These are phyloP conservation scores for Neurospora tetrasperma DNA, from an alignment of 495 filamentous ascomycete genomes.

Conservation along the genomic window DNA sequence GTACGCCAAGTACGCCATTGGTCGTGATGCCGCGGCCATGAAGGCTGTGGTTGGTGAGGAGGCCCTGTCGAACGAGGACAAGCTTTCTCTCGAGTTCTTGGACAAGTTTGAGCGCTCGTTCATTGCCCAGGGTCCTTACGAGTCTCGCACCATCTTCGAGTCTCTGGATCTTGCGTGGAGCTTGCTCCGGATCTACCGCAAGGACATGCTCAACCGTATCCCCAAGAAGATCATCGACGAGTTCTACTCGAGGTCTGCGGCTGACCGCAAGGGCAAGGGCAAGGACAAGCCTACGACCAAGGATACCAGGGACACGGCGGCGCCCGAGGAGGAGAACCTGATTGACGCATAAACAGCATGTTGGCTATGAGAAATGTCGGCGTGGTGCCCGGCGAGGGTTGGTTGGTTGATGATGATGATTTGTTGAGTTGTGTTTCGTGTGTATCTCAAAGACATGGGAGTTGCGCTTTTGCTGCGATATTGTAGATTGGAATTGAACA, in stretches of 20 bases:
- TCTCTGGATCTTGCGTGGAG: conserved; percentile 94
- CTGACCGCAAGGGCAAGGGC: conserved; percentile 41
- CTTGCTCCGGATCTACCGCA: conserved; percentile 88
- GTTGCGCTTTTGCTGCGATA: conserved; percentile 5
- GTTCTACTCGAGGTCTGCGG: conserved; percentile 71
- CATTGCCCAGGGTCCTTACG: conserved; percentile 87
- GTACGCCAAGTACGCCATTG: conserved; percentile 99
- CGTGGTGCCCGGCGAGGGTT: conserved; percentile 4
- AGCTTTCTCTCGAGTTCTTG: conserved; percentile 93
- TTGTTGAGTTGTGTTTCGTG: conserved; percentile 10
- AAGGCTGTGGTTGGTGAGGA: conserved; percentile 99
- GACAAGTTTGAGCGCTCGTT: conserved; percentile 95
- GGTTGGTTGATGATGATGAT: neutral
- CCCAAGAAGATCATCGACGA: conserved; percentile 87
- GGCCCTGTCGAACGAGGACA: conserved; percentile 89
- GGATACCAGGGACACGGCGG: conserved; percentile 42
- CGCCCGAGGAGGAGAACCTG: conserved; percentile 50
- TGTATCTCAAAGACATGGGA: conserved; percentile 12
- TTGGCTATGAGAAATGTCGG: neutral
- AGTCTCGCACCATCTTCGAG: conserved; percentile 80
- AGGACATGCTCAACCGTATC: conserved; percentile 95
- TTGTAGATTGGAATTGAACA: conserved; percentile 19
- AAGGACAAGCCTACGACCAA: conserved; percentile 49
- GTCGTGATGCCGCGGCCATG: conserved; percentile 96
- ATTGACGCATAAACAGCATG: conserved; percentile 47